Percentiles rank a stretch among this genome's conserved stretches.
Conservation (phyloP, 2,329 filamentous ascomycete species). For the Biscogniauxia marginata region DNA sequence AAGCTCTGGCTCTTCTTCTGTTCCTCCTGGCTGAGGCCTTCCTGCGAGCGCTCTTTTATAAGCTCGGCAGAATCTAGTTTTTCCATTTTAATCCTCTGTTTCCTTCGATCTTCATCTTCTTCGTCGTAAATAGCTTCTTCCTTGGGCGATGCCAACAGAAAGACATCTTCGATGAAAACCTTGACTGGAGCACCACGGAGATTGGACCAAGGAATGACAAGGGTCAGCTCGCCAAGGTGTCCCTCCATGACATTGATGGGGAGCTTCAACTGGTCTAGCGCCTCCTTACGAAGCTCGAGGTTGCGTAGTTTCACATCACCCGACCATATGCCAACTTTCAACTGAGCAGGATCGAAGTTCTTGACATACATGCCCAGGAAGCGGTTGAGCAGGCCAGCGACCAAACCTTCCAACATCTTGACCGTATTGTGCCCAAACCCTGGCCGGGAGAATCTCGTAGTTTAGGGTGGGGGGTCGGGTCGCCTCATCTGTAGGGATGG, state of each 20-base stretch:
- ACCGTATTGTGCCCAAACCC: constrained; percentile 66
- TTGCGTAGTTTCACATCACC: constrained; percentile 95
- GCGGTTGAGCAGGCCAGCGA: constrained; percentile 95
- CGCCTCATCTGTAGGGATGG: constrained; percentile 31
- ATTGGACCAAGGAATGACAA: constrained; percentile 97
- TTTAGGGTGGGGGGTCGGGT: constrained; percentile 26
- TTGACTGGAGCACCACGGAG: constrained; percentile 90
- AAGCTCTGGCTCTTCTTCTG: constrained; percentile 98
- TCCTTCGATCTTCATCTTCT: constrained; percentile 84
- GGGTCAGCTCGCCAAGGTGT: constrained; percentile 85
- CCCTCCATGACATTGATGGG: constrained; percentile 96
- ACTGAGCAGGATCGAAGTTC: constrained; percentile 96
- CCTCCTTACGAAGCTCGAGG: constrained; percentile 89
- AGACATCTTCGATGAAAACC: constrained; percentile 95
- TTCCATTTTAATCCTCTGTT: constrained; percentile 95
- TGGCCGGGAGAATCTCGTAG: constrained; percentile 52
- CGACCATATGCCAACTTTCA: constrained; percentile 99
- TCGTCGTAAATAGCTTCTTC: constrained; percentile 92
- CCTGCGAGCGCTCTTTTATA: constrained; percentile 86
- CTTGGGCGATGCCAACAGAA: constrained; percentile 89
- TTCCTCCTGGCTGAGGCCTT: constrained; percentile 91
- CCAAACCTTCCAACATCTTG: constrained; percentile 93
- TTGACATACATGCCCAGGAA: constrained; percentile 99
- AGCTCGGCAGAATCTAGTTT: constrained; percentile 96
- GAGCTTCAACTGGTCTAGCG: constrained; percentile 93